Percentiles rank a stretch among this genome's conserved stretches.
phyloP scores from a whole-genome alignment of 306 rosid genomes.

The Corylus heterophylla region DNA sequence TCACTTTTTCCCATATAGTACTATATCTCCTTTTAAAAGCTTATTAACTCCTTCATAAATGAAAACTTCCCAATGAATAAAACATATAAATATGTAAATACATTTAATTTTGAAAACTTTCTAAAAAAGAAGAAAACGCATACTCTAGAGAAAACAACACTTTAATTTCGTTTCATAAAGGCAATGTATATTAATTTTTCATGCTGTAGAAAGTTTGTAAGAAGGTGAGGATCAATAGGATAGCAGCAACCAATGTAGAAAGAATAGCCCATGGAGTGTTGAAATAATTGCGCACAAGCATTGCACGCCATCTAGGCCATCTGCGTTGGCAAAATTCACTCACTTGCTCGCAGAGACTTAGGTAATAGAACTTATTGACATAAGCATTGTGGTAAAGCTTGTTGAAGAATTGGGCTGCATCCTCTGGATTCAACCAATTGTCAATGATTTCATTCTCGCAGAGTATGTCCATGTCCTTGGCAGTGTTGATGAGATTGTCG shows the following conservation, averaged over 20 bases:
- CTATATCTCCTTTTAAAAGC: too few relatives aligned
- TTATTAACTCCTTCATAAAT: too few relatives aligned
- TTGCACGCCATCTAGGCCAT: background rate
- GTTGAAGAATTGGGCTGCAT: constrained; percentile 8
- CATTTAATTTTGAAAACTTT: too few relatives aligned
- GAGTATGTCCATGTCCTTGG: background rate
- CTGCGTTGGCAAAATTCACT: accelerated
- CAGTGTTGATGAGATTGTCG: constrained; percentile 22
- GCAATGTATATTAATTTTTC: too few relatives aligned
- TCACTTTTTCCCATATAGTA: too few relatives aligned
- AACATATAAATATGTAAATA: too few relatives aligned
- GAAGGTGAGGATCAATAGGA: constrained; percentile 17
- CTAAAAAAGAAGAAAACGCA: too few relatives aligned
- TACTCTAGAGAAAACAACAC: too few relatives aligned
- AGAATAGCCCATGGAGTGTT: constrained; percentile 22
- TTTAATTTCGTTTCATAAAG: too few relatives aligned
- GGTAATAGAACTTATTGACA: background rate
- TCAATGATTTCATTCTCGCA: background rate
- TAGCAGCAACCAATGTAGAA: background rate
- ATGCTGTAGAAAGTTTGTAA: constrained; percentile 19
- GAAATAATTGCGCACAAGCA: constrained; percentile 23
- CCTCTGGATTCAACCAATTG: constrained; percentile 2
- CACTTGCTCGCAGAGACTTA: accelerated
- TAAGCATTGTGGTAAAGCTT: constrained; percentile 12
- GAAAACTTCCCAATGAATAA: too few relatives aligned